Percentiles rank a stretch among this genome's conserved stretches.
Conservation (phyloP, 2,329 filamentous ascomycete species). For the Aspergillus bombycis region DNA sequence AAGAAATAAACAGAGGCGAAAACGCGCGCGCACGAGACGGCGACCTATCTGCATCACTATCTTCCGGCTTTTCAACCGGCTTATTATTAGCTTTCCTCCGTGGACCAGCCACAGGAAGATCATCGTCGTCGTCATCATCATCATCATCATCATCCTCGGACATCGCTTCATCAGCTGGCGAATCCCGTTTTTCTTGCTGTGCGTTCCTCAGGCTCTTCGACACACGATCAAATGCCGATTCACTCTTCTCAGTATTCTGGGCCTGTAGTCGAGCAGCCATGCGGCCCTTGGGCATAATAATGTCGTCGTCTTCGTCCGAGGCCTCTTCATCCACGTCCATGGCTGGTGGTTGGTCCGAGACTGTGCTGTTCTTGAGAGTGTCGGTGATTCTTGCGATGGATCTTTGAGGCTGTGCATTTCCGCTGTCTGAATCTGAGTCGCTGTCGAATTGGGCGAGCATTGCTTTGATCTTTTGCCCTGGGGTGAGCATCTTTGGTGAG, state of each 20-base stretch:
- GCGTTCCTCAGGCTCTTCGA: conserved; percentile 29
- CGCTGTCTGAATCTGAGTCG: conserved; percentile 51
- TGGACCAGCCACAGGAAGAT: conserved; percentile 33
- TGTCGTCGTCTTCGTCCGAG: conserved; percentile 51
- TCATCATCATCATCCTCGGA: conserved; percentile 22
- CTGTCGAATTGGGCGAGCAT: conserved; percentile 53
- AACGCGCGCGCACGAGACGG: conserved; percentile 29
- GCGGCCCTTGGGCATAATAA: conserved; percentile 62
- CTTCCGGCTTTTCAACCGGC: conserved; percentile 31
- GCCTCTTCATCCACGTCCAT: conserved; percentile 27
- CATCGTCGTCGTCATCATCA: conserved; percentile 40
- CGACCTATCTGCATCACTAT: conserved; percentile 30
- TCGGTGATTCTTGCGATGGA: conserved; percentile 8
- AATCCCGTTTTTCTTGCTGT: conserved; percentile 18
- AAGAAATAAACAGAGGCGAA: conserved; percentile 52
- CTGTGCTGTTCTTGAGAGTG: conserved; percentile 6
- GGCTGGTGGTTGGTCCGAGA: background rate
- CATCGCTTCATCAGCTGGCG: conserved; percentile 23
- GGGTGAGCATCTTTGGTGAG: conserved; percentile 44
- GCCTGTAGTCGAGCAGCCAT: conserved; percentile 67
- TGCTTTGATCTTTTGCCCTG: conserved; percentile 52
- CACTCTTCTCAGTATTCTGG: conserved; percentile 14
- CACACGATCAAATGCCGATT: conserved; percentile 46
- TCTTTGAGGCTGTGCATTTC: conserved; percentile 20
- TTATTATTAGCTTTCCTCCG: conserved; percentile 37